Conservation (phyloP, 2,329 filamentous ascomycete species). For the Zarea fungicola region DNA sequence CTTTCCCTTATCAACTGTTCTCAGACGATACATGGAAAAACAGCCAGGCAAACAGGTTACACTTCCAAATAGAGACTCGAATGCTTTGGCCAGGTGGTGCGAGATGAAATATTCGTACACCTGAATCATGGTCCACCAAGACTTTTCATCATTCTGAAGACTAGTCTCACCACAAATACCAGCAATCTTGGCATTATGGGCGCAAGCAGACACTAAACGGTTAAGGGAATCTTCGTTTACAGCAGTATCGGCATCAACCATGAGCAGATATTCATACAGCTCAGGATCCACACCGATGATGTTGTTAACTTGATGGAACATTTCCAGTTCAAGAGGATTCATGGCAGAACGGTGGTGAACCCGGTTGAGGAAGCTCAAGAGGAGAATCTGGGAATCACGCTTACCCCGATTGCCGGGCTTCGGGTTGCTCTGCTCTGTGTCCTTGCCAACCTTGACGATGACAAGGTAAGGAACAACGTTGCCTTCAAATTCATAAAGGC, state of each 20-base stretch:
- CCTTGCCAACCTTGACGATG: slow-evolving; percentile 94
- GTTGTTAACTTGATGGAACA: slow-evolving; percentile 99
- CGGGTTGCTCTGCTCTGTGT: slow-evolving; percentile 82
- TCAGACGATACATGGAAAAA: slow-evolving; percentile 98
- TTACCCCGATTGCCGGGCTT: slow-evolving; percentile 98
- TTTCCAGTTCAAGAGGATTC: slow-evolving; percentile 93
- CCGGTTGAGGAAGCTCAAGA: slow-evolving; percentile 97
- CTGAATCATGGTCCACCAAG: slow-evolving; percentile 99
- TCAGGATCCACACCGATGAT: slow-evolving; percentile 97
- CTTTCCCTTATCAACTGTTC: slow-evolving; percentile 89
- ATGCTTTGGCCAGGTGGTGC: slow-evolving; percentile 92
- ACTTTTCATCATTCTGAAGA: slow-evolving; percentile 88
- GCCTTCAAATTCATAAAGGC: slow-evolving; percentile 94
- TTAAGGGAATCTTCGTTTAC: slow-evolving; percentile 91
- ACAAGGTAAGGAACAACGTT: slow-evolving; percentile 97
- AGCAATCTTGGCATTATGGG: slow-evolving; percentile 91
- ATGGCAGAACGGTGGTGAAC: slow-evolving; percentile 92
- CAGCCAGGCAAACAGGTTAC: slow-evolving; percentile 99
- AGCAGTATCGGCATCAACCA: slow-evolving; percentile 96
- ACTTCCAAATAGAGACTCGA: slow-evolving; percentile 94
- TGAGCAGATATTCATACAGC: slow-evolving; percentile 92
- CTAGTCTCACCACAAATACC: slow-evolving; percentile 97
- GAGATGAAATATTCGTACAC: slow-evolving; percentile 99
- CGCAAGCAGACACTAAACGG: slow-evolving; percentile 84
- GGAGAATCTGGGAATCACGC: slow-evolving; percentile 91